Evolutionary conservation across 805 yeast genomes (phyloP), one percentile per base, ranked within the genome.

Genomic region (Yarrowia sp.): DNA sequence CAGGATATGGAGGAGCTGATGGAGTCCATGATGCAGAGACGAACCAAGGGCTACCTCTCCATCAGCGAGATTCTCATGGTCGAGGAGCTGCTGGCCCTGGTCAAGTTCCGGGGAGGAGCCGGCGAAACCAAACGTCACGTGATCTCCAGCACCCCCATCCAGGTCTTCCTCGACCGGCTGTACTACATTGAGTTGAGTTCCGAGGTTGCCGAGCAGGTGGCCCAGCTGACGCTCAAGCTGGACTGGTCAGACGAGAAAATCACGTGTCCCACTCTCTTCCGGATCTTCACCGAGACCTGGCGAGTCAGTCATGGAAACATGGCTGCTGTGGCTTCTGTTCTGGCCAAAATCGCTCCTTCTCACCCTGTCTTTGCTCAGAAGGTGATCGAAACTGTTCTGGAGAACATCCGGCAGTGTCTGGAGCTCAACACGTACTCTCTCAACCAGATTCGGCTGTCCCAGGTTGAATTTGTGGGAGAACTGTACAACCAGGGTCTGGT

Each of bases 1-100:
- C 83, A 80, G 8, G 79, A 86, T 43, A 90, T 91, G 85, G 80
- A 81, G 15, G 87, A 86, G 70, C 84, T 91, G 88, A 78, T 92
- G 45, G 82, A 79, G 7, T 75, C 89, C 7, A 76, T 91, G 50
- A 83, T 83, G 70, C 80, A 78, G 40, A 84, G 85, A 69, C 82
- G 83, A 64, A 84, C 81, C 61, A 83, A 83, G 48, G 82, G 82
- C 36, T 80, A 80, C 42, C 75, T 90, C n/a, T 76, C 84, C 0
- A 78, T 84, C 48, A 84, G 84, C 70, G 86, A 86, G 61, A 86
- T 85, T 72, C 80, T 86, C 72, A 86, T 91, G 1, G 79, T 92
- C 2, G 83, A 86, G 84, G 85, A 35, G 79, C 80, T 15, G 58
- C 76, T 16, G 65, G 64, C 75, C 52, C 77, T 67, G 74, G 76